Evolutionary conservation across 1,139 yeast species (phyloP).

Genomic region (Geotrichum australiense): DNA sequence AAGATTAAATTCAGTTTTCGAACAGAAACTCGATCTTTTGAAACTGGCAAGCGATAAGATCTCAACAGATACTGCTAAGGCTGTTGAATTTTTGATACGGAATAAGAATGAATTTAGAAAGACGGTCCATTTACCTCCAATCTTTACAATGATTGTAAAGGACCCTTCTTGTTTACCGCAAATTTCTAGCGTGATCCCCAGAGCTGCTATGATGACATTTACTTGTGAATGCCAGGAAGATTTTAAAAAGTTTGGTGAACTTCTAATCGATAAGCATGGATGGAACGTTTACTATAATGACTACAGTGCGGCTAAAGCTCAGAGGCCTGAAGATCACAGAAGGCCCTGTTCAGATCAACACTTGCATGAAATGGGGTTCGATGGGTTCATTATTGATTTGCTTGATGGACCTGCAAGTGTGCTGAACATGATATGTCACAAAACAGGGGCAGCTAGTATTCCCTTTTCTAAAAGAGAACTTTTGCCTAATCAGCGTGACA

Average conservation of each 20-base stretch:
- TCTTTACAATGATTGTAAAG: constrained; percentile 54
- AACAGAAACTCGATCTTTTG: constrained; percentile 21
- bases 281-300: constrained; percentile 45
- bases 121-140: constrained; percentile 65
- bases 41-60: constrained; percentile 19
- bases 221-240: constrained; percentile 42
- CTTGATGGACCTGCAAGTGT: constrained; percentile 72
- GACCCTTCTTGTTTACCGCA: constrained; percentile 43
- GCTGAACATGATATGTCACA: constrained; percentile 62
- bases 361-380: constrained; percentile 57
- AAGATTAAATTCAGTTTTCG: constrained; percentile 22
- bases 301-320: constrained; percentile 27
- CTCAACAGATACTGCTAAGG: constrained; percentile 26
- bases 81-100: constrained; percentile 38
- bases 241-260: constrained; percentile 40
- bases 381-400: constrained; percentile 68
- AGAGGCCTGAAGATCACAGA: constrained; percentile 23
- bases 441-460: constrained; percentile 49
- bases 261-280: constrained; percentile 36
- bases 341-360: constrained; percentile 34
- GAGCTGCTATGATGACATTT: constrained; percentile 50
- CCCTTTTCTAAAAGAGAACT: constrained; percentile 51
- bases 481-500: not conserved
- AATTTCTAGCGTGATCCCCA: constrained; percentile 53
- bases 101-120: constrained; percentile 36